Conservation (phyloP, 805 yeast genomes). For the Candida succiphila region DNA sequence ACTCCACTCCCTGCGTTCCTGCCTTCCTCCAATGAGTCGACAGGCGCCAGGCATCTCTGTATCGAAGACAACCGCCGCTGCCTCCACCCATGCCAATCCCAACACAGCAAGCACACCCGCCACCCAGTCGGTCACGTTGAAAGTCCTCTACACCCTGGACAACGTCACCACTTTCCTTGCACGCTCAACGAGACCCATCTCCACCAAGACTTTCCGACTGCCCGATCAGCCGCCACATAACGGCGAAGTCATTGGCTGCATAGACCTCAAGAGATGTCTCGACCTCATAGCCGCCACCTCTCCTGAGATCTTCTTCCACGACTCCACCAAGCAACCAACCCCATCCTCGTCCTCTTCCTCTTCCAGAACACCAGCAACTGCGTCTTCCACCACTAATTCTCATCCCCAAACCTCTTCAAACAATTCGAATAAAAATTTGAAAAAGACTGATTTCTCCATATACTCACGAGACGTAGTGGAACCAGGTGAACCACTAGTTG, state of each 20-base stretch:
- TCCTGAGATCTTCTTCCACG: slow-evolving; percentile 28
- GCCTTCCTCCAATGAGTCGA: too few relatives aligned
- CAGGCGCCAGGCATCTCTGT: too few relatives aligned
- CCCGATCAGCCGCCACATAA: slow-evolving; percentile 31
- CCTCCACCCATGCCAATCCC: too few relatives aligned
- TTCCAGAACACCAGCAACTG: neutral
- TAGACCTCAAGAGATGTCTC: slow-evolving; percentile 34
- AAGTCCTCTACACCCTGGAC: slow-evolving; percentile 32
- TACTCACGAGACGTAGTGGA: slow-evolving; percentile 38
- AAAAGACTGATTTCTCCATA: slow-evolving; percentile 29
- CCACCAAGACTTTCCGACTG: slow-evolving; percentile 31
- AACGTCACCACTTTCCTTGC: slow-evolving; percentile 32
- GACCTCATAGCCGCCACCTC: slow-evolving; percentile 33
- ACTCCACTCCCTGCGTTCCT: too few relatives aligned
- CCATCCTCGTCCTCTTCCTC: neutral
- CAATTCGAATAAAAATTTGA: neutral
- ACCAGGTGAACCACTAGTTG: slow-evolving; percentile 42
- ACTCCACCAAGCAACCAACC: neutral
- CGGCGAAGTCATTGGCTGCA: slow-evolving; percentile 32
- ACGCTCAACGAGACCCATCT: slow-evolving; percentile 23
- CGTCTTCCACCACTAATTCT: neutral
- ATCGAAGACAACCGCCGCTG: too few relatives aligned
- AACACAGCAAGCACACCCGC: too few relatives aligned
- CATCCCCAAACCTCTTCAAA: neutral
- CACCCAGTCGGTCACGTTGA: slow-evolving; percentile 23